Conservation (phyloP, 495 filamentous ascomycete species). For the Penicillium roqueforti region DNA sequence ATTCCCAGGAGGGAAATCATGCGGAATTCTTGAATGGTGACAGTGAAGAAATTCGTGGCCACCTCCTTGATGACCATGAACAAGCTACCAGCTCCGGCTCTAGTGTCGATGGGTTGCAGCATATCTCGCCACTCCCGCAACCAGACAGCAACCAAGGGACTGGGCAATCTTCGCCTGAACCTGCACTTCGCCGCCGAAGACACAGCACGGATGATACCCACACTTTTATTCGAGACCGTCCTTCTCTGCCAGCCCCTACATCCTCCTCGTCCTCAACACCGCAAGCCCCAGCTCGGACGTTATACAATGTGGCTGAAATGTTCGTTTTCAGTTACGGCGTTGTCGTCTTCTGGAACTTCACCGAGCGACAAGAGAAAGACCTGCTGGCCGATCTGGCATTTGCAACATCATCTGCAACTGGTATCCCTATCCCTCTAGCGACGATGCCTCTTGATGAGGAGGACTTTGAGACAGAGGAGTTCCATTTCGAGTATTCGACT, state of each 20-base stretch:
- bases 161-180: constrained; percentile 9
- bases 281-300: constrained; percentile 45
- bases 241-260: constrained; percentile 12
- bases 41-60: constrained; percentile 22
- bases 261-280: constrained; percentile 17
- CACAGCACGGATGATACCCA: constrained; percentile 27
- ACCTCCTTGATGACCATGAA: constrained; percentile 19
- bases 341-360: constrained; percentile 98
- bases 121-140: not conserved
- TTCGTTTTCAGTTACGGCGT: constrained; percentile 98
- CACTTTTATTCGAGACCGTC: constrained; percentile 17
- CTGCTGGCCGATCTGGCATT: constrained; percentile 95
- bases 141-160: constrained; percentile 2
- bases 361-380: constrained; percentile 92
- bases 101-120: not conserved
- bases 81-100: constrained; percentile 7
- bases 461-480: constrained; percentile 97
- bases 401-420: constrained; percentile 54
- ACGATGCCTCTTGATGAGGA: constrained; percentile 69
- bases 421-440: constrained; percentile 55
- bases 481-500: constrained; percentile 95
- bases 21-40: constrained; percentile 16
- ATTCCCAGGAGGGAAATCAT: constrained; percentile 10
- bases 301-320: constrained; percentile 87
- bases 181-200: constrained; percentile 20